A percentile compares a stretch with the other conserved stretches of the same genome.
Conservation (phyloP, 352 stramenopile genomes). For the Peronosclerospora sorghi region DNA sequence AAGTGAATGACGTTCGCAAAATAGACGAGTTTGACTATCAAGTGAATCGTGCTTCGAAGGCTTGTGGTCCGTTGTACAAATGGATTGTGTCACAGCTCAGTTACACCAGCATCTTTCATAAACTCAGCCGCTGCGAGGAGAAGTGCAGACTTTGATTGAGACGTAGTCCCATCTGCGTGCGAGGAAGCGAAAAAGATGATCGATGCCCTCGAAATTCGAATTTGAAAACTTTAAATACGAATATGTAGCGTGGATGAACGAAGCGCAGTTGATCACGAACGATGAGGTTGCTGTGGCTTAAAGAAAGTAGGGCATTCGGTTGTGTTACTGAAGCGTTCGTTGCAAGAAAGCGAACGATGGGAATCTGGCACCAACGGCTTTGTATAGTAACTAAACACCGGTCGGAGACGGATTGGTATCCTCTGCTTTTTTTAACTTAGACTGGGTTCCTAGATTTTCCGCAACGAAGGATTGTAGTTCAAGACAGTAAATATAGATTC, state of each 20-base stretch:
- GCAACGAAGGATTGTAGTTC: conserved; percentile 88
- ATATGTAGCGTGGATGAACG: conserved; percentile 96
- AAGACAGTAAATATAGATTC: too few species aligned
- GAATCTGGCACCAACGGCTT: conserved; percentile 95
- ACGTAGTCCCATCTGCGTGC: conserved; percentile 87
- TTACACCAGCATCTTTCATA: conserved; percentile 97
- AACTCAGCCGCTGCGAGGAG: conserved; percentile 97
- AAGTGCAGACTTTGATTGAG: conserved; percentile 95
- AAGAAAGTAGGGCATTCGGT: conserved; percentile 96
- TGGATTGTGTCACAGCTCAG: conserved; percentile 98
- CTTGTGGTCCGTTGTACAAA: conserved; percentile 98
- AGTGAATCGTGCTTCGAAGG: conserved; percentile 91
- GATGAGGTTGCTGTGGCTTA: conserved; percentile 96
- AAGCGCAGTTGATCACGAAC: conserved; percentile 96
- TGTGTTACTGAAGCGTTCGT: conserved; percentile 93
- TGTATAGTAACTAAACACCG: conserved; percentile 92
- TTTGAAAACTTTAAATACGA: conserved; percentile 97
- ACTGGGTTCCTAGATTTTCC: conserved; percentile 98
- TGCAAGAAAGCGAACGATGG: conserved; percentile 98
- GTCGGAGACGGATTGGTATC: conserved; percentile 94
- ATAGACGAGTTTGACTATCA: conserved; percentile 85
- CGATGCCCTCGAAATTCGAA: conserved; percentile 89
- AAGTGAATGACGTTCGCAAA: conserved; percentile 93
- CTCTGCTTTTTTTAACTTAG: conserved; percentile 97
- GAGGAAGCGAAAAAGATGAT: conserved; percentile 88